Percentiles rank a stretch among this genome's conserved stretches.
These are phyloP conservation scores for Tricharina praecox DNA, from an alignment of 495 filamentous ascomycete genomes.

Conservation along the genomic window DNA sequence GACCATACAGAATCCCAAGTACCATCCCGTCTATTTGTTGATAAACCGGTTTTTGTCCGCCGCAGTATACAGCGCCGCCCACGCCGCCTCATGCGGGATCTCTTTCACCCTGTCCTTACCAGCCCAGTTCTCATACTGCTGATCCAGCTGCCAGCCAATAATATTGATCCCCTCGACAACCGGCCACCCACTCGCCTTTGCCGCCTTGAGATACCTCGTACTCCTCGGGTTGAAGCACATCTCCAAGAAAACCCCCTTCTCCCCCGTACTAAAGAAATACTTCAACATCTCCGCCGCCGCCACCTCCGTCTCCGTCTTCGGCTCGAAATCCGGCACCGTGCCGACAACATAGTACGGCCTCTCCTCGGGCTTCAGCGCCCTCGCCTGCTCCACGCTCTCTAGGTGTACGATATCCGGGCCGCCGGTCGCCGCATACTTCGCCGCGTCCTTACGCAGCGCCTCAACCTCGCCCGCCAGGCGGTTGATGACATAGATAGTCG, in stretches of 20 bases:
- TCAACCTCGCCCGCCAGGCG: conserved; percentile 45
- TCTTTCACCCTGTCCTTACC: conserved; percentile 6
- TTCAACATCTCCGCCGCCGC: conserved; percentile 5
- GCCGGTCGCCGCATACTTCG: conserved; percentile 27
- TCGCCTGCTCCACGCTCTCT: conserved; percentile 37
- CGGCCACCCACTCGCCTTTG: conserved; percentile 9
- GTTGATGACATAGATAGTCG: conserved; percentile 49
- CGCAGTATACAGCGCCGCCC: conserved; percentile 11
- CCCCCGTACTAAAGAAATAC: conserved; percentile 4
- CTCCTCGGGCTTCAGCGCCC: conserved; percentile 9
- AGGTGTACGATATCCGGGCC: conserved; percentile 39
- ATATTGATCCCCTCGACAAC: conserved; percentile 12
- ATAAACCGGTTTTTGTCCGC: conserved; percentile 11
- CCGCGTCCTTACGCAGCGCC: conserved; percentile 41
- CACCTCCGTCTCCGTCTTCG: conserved; percentile 18
- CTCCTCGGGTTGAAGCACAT: conserved; percentile 26
- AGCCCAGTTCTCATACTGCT: conserved; percentile 12
- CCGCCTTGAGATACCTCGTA: conserved; percentile 17
- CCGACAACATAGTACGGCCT: conserved; percentile 21
- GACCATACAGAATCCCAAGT: background rate
- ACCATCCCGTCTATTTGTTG: conserved; percentile 8
- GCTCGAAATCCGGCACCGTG: conserved; percentile 25
- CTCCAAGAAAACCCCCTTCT: conserved; percentile 17
- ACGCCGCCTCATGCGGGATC: conserved; percentile 9
- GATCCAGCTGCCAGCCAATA: conserved; percentile 13